These are phyloP conservation scores for Guillardia theta DNA, from an alignment of 78 protist genomes.

Conservation along the genomic window DNA sequence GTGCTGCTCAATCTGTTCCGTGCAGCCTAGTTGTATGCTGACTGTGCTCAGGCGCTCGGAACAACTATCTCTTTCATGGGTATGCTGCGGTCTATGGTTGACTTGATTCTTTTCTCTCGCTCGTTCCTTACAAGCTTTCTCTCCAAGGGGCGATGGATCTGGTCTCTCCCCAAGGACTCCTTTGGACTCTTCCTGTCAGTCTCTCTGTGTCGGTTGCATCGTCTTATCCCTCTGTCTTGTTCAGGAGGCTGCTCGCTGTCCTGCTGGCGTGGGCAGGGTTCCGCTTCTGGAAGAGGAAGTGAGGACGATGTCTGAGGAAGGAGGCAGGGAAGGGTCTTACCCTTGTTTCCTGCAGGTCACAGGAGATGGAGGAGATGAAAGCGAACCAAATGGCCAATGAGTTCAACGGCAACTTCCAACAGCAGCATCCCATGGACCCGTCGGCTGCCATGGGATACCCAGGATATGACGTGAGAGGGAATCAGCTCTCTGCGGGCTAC, in stretches of 20 bases:
- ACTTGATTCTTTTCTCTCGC: neutral
- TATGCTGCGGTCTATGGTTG: neutral
- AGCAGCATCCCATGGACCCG: too few species aligned
- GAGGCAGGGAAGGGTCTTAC: too few species aligned
- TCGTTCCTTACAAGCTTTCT: neutral
- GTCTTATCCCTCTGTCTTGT: neutral
- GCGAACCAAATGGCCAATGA: too few species aligned
- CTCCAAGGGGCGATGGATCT: neutral
- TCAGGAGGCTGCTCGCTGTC: neutral
- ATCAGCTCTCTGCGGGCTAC: too few species aligned
- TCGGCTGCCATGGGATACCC: too few species aligned
- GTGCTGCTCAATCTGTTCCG: too few species aligned
- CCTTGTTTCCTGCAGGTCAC: too few species aligned
- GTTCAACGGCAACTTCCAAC: too few species aligned
- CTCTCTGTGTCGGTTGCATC: neutral
- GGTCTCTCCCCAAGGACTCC: neutral
- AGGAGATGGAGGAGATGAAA: too few species aligned
- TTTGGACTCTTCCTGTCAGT: neutral
- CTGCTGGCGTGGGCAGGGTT: neutral
- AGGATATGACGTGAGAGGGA: too few species aligned
- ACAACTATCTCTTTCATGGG: neutral
- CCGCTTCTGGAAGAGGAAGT: neutral
- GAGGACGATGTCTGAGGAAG: too few species aligned
- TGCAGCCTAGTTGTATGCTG: too few species aligned
- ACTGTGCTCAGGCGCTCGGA: neutral